Evolutionary conservation across 371 early-diverging fungal species (phyloP), one percentile per base, ranked within the genome.

Genomic region (Rhizopus microsporus): DNA sequence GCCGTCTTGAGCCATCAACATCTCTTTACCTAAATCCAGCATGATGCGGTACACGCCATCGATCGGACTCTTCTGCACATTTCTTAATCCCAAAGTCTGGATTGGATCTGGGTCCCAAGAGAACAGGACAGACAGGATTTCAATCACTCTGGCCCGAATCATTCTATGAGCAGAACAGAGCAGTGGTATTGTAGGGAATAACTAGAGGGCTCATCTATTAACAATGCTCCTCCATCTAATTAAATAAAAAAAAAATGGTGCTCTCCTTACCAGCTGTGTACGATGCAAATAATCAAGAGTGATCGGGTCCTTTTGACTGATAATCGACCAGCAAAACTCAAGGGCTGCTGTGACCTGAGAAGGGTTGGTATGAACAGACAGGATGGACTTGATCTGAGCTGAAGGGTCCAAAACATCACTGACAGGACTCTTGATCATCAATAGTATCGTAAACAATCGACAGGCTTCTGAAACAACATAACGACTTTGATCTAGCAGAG

Each of bases 321-420:
- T 69, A 30, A 74, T 46, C 0, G 32, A 43, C 72, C 72, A 76
- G 45, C 68, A 72, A 44, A 79, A 74, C 29, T 79, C 79, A 30
- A 76, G 50, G 6, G 71, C 66, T 15, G 70, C 51, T 52, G 73
- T 34, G 5, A 66, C 16, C 34, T 66, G 50, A 10, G 38, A 37
- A 37, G 38, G 38, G 13, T 37, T 37, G 38, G 38, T 10, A 10
- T 7, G 4, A 43, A 7, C 4, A 32, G 57, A 9, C 37, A 62
- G 43, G 29, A 69, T 50, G 4, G 39, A 35, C 15, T 57, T 63
- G 15, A 71, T 59, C 5, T 60, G 44, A 4, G 39, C 37, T 7
- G 69, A 44, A 7, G 74, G 71, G 50, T 74, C 66, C 63, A 63
- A 29, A 5, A 49, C 29, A 56, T 59, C 5, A 61, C 7, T 1